phyloP scores from a whole-genome alignment of 2,329 filamentous ascomycete species.

The Bertia moriformis region DNA sequence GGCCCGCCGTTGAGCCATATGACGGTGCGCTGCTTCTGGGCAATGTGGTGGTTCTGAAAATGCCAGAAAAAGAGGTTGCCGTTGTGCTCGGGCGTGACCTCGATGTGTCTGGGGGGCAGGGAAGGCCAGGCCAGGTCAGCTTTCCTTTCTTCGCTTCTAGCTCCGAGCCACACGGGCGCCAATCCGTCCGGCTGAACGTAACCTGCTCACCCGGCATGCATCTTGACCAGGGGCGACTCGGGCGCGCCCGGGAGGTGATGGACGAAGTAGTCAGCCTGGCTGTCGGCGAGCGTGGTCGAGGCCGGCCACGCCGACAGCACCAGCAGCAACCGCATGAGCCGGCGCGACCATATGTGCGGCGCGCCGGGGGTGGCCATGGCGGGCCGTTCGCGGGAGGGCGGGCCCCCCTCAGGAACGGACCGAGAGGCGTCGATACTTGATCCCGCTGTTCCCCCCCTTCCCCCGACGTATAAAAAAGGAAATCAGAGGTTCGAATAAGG shows the following conservation, averaged over 20 bases:
- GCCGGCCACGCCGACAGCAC: constrained; percentile 26
- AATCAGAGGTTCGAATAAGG: no score
- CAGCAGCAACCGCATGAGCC: constrained; percentile 15
- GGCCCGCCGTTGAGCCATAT: constrained; percentile 96
- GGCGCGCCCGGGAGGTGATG: constrained; percentile 73
- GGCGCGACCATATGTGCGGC: neutral
- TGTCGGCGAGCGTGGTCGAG: constrained; percentile 20
- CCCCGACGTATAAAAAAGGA: no score
- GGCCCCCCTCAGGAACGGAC: no score
- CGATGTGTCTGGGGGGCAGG: constrained; percentile 66
- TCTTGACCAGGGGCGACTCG: constrained; percentile 66
- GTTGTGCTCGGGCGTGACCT: constrained; percentile 70
- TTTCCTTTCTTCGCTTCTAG: no score
- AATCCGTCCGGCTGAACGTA: neutral
- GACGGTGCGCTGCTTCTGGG: constrained; percentile 75
- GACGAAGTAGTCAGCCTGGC: constrained; percentile 78
- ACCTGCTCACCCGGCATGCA: constrained; percentile 96
- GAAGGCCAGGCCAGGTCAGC: constrained; percentile 2
- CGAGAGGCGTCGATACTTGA: no score
- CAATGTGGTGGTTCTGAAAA: constrained; percentile 89
- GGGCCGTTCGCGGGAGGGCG: no score
- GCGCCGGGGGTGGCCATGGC: neutral
- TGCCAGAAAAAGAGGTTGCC: constrained; percentile 99
- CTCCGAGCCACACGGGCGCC: no score
- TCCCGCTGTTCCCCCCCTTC: no score